Evolutionary conservation across 495 filamentous ascomycete species (phyloP), one percentile per base, ranked within the genome.

Genomic region (Tuber magnatum): DNA sequence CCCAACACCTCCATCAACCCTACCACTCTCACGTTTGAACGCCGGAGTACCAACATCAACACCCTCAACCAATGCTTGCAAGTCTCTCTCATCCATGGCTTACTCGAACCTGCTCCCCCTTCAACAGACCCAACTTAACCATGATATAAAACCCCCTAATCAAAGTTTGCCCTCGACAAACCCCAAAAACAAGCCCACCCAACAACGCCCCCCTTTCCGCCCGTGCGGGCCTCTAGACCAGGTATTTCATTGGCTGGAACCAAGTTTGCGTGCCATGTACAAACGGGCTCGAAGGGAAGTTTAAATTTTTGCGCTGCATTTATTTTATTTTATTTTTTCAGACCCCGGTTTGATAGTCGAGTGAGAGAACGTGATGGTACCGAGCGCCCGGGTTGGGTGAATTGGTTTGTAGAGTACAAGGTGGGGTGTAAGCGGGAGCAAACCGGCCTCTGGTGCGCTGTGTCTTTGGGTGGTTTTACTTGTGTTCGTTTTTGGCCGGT

Each of bases 221-320:
- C 56, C 56, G 35, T 35, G 56, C 28, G 28, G 28, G 56, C 56
- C 28, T 65, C 56, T 18, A 20, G 28, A 32, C 56, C 28, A 35
- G 28, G 56, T 65, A 65, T 18, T 35, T 35, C 16, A 65, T 65
- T 65, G 56, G 56, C 56, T 10, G 10, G 5, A 65, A 65, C 56
- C 28, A 65, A 65, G 56, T 65, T 65, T 65, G 56, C 56, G 56
- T 65, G 56, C 9, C 28, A 65, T 35, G 56, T 65, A 35, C 56
- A 65, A 65, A 65, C 56, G 56, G 56, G 56, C 56, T 35, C 56
- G 56, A 65, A 65, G 56, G 56, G 28, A 65, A 65, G 56, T 65
- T 35, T 65, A 65, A 65, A 18, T 65, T 35, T 35, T 65, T 35
- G 28, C 32, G 28, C 3, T 65, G 56, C 12, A 5, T 35, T 65